phyloP scores from a whole-genome alignment of 2,329 filamentous ascomycete species.

The Fusarium hostae region DNA sequence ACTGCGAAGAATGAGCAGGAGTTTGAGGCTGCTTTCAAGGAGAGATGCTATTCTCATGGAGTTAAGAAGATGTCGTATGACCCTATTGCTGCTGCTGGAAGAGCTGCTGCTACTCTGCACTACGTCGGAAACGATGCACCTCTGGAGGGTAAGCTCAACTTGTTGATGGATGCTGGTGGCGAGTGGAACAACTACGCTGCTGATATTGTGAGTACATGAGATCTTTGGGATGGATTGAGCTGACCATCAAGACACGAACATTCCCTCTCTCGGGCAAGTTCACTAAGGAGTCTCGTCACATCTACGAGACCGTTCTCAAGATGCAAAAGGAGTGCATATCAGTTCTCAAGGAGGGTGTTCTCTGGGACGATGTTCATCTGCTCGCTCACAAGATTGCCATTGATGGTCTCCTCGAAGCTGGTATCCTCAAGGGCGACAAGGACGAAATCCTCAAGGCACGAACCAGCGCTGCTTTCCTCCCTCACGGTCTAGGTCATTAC shows the following conservation, averaged over 20 bases:
- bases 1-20: conserved; percentile 81
- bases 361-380: conserved; percentile 85
- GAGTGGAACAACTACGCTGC: conserved; percentile 80
- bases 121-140: conserved; percentile 83
- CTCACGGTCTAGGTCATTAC: conserved; percentile 91
- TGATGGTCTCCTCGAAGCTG: conserved; percentile 78
- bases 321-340: conserved; percentile 87
- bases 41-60: conserved; percentile 78
- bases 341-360: conserved; percentile 76
- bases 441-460: conserved; percentile 80
- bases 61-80: conserved; percentile 88
- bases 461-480: conserved; percentile 91
- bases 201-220: conserved; percentile 63
- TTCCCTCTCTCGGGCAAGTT: conserved; percentile 84
- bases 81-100: conserved; percentile 84
- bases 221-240: neutral
- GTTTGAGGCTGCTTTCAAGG: conserved; percentile 83
- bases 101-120: conserved; percentile 85
- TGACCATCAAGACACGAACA: conserved; percentile 73
- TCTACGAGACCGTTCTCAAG: conserved; percentile 84
- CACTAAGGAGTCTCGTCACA: conserved; percentile 73
- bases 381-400: conserved; percentile 85
- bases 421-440: conserved; percentile 75
- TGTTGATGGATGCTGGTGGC: conserved; percentile 86
- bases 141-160: conserved; percentile 76